Evolutionary conservation across 345 rosid species (phyloP).

Genomic region (Eucalyptus decipiens): DNA sequence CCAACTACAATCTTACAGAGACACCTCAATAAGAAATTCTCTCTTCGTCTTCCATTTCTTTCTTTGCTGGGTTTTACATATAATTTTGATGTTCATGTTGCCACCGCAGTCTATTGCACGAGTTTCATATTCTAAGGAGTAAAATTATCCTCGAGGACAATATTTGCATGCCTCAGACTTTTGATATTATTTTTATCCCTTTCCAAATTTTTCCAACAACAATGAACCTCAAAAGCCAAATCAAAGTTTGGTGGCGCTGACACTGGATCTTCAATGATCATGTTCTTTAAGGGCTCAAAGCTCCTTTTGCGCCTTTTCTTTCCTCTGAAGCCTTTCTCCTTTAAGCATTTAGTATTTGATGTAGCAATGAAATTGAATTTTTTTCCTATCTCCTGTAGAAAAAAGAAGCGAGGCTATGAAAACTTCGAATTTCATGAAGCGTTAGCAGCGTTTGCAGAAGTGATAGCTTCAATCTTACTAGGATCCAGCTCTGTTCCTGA

Average conservation of each 20-base stretch:
- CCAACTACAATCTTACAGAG: no score
- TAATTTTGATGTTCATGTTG: no score
- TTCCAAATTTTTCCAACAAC: no score
- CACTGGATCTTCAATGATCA: accelerated
- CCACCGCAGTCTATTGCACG: no score
- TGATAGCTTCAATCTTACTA: no score
- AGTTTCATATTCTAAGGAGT: accelerated
- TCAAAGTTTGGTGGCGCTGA: not conserved
- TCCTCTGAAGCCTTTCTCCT: not conserved
- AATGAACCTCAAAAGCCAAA: not conserved
- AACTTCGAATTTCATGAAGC: not conserved
- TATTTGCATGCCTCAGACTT: accelerated
- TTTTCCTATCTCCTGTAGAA: not conserved
- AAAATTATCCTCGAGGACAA: accelerated
- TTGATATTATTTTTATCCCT: no score
- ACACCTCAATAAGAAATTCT: no score
- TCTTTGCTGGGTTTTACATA: no score
- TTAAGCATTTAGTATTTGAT: not conserved
- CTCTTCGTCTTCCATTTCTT: no score
- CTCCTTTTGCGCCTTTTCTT: accelerated
- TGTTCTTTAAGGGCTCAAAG: not conserved
- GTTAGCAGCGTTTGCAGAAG: no score
- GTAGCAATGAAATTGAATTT: not conserved
- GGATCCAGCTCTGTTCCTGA: no score
- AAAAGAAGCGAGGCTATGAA: not conserved